Evolutionary conservation across 345 rosid species (phyloP).

Genomic region (Aquilaria sinensis): DNA sequence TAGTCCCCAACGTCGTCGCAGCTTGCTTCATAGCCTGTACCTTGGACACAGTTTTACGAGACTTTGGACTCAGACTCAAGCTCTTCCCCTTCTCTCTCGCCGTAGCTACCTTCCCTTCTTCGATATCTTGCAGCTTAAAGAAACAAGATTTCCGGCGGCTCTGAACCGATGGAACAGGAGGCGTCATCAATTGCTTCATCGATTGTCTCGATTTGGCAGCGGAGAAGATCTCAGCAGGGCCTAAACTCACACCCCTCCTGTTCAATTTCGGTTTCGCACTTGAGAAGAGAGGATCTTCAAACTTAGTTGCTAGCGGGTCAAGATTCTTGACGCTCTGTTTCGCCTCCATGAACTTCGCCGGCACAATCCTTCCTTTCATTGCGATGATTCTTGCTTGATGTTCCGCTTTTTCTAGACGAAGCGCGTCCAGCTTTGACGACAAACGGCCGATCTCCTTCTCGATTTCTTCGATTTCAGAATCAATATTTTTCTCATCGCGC

Average conservation of each 20-base stretch:
- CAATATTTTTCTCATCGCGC: constrained; percentile 45
- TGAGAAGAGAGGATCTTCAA: constrained; percentile 37
- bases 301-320: constrained; percentile 13
- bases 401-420: constrained; percentile 66
- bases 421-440: constrained; percentile 63
- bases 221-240: constrained; percentile 75
- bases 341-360: constrained; percentile 82
- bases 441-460: constrained; percentile 70
- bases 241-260: constrained; percentile 79
- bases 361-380: constrained; percentile 49
- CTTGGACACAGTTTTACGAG: constrained; percentile 47
- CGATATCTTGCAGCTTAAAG: constrained; percentile 75
- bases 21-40: constrained; percentile 54
- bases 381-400: constrained; percentile 34
- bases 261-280: constrained; percentile 33
- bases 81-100: constrained; percentile 67
- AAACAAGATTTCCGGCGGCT: constrained; percentile 84
- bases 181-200: constrained; percentile 39
- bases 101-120: constrained; percentile 58
- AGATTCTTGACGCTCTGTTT: constrained; percentile 30
- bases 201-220: constrained; percentile 33
- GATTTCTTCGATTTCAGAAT: constrained; percentile 69
- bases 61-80: constrained; percentile 67
- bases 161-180: constrained; percentile 62
- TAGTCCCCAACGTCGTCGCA: constrained; percentile 54